Percentiles rank a stretch among this genome's conserved stretches.
These are phyloP conservation scores for Populus hybrid DNA, from an alignment of 441 rosid species.

Conservation along the genomic window DNA sequence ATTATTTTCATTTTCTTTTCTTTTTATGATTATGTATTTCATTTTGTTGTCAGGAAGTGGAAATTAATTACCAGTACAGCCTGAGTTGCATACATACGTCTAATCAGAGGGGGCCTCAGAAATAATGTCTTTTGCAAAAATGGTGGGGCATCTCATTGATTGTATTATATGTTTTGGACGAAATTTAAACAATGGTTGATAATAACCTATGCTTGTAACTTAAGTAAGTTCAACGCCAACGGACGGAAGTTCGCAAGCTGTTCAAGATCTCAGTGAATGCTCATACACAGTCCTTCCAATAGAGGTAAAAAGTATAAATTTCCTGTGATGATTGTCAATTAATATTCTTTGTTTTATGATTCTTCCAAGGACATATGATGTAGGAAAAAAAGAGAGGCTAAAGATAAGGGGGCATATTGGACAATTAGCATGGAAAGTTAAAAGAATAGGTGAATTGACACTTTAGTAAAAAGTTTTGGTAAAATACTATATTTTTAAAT, in stretches of 20 bases:
- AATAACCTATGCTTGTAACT: slow-evolving; percentile 23
- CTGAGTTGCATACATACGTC: slow-evolving; percentile 33
- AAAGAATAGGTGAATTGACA: too few species aligned
- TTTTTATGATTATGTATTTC: not conserved
- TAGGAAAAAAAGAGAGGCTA: too few species aligned
- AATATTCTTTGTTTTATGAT: not conserved
- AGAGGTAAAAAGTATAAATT: not conserved
- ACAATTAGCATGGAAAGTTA: too few species aligned
- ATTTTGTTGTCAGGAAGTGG: slow-evolving; percentile 1
- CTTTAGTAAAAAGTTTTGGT: too few species aligned
- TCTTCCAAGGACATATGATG: not conserved
- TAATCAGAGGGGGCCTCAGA: slow-evolving; percentile 20
- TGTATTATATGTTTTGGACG: not conserved
- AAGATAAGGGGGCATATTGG: too few species aligned
- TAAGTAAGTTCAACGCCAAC: slow-evolving; percentile 10
- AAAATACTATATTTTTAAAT: too few species aligned
- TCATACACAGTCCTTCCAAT: not conserved
- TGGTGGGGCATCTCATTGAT: slow-evolving; percentile 37
- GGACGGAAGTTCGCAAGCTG: not conserved
- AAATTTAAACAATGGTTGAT: slow-evolving; percentile 9
- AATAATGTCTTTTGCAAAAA: slow-evolving; percentile 35
- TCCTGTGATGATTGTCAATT: not conserved
- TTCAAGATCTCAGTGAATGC: not conserved
- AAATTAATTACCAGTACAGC: slow-evolving; percentile 21
- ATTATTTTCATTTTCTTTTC: not conserved